Conservation (phyloP, 441 rosid species). For the Geranium incanum region DNA sequence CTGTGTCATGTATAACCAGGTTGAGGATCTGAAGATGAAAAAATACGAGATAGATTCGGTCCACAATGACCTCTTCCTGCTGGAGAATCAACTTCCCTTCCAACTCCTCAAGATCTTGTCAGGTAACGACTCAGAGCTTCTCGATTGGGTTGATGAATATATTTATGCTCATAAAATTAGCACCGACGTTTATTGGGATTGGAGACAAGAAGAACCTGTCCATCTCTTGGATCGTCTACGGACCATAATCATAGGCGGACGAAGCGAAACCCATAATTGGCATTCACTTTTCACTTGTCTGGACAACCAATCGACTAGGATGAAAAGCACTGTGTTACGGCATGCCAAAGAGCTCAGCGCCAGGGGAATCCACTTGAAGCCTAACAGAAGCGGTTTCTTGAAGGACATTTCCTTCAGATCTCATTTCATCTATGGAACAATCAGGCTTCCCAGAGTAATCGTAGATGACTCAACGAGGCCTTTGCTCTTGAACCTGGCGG, state of each 20-base stretch:
- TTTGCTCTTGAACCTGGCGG: background rate
- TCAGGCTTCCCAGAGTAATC: background rate
- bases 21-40: background rate
- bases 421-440: background rate
- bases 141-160: background rate
- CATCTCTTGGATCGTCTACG: constrained; percentile 14
- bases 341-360: constrained; percentile 15
- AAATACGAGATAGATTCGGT: constrained; percentile 10
- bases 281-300: no score
- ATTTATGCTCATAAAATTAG: constrained; percentile 7
- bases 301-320: background rate
- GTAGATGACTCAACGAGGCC: background rate
- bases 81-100: constrained; percentile 15
- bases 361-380: constrained; percentile 14
- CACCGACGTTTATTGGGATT: background rate
- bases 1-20: background rate
- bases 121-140: background rate
- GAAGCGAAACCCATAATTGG: background rate
- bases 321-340: constrained; percentile 1
- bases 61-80: constrained; percentile 1
- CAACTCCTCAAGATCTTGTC: constrained; percentile 14
- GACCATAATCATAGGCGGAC: background rate
- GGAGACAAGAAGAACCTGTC: background rate
- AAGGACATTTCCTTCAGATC: constrained; percentile 10
- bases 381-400: background rate